Evolutionary conservation across 2,329 filamentous ascomycete species (phyloP).

Genomic region (Cladophialophora exuberans): DNA sequence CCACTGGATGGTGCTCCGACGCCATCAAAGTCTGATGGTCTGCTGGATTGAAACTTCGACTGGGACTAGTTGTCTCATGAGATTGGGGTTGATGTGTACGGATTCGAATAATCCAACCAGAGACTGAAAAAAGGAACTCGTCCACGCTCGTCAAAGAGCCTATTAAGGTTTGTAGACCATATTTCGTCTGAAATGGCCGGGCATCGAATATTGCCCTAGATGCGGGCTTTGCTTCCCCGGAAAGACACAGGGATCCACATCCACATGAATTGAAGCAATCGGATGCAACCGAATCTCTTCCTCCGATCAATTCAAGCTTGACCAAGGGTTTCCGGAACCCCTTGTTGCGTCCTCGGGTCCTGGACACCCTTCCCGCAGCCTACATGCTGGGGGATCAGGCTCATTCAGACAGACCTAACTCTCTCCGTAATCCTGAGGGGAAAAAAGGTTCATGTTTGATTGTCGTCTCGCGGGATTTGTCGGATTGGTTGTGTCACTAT

Average conservation of each 20-base stretch:
- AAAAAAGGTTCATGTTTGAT: not conserved
- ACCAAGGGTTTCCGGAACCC: not conserved
- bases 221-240: not conserved
- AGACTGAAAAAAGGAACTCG: not conserved
- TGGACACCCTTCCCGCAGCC: not conserved
- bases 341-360: not conserved
- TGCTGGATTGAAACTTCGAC: not conserved
- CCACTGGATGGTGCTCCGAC: not conserved
- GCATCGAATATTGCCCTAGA: not conserved
- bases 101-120: not conserved
- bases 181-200: not conserved
- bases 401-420: not conserved
- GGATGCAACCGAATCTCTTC: not conserved
- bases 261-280: not conserved
- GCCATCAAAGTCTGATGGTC: slow-evolving; percentile 3
- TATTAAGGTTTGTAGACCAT: not conserved
- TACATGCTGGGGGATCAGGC: not conserved
- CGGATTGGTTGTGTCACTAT: slow-evolving; percentile 1
- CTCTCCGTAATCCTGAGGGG: not conserved
- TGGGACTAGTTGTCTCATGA: not conserved
- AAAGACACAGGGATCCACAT: not conserved
- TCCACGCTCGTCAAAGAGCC: not conserved
- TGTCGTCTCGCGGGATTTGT: not conserved
- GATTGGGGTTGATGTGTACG: not conserved
- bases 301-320: not conserved